Evolutionary conservation across 306 rosid species (phyloP).

Genomic region (Castanea crenata): DNA sequence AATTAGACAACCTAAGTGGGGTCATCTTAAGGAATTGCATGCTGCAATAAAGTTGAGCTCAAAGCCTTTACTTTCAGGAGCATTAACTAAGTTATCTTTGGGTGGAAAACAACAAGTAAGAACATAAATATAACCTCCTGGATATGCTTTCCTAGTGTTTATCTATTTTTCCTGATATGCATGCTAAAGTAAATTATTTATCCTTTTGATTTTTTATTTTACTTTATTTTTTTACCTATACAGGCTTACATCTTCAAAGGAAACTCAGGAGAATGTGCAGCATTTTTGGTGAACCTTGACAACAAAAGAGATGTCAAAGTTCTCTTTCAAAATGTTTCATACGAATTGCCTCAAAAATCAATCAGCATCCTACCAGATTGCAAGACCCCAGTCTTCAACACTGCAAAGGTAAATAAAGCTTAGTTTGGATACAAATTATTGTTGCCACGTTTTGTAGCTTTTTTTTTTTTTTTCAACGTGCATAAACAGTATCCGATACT

Average conservation of each 20-base stretch:
- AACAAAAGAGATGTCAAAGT: constrained; percentile 9
- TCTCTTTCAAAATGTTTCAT: constrained; percentile 19
- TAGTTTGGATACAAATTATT: no score
- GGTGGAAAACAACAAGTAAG: constrained; percentile 39
- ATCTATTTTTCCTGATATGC: background rate
- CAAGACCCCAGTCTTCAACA: constrained; percentile 40
- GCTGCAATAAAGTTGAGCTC: constrained; percentile 60
- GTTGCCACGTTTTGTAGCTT: no score
- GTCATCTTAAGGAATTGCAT: constrained; percentile 74
- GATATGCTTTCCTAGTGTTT: background rate
- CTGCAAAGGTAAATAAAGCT: constrained; percentile 41
- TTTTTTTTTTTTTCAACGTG: no score
- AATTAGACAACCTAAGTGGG: constrained; percentile 65
- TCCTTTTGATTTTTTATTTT: background rate
- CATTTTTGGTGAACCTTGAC: constrained; percentile 39
- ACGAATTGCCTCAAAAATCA: constrained; percentile 36
- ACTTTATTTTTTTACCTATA: background rate
- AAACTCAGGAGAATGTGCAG: constrained; percentile 38
- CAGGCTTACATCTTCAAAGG: constrained; percentile 48
- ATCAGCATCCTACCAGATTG: constrained; percentile 52
- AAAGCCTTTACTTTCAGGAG: constrained; percentile 41
- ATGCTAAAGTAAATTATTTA: background rate
- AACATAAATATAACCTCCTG: background rate
- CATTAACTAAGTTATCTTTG: constrained; percentile 22
- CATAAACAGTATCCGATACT: no score